phyloP scores from a whole-genome alignment of 176 grass and related monocot species.

The Typha latifolia region DNA sequence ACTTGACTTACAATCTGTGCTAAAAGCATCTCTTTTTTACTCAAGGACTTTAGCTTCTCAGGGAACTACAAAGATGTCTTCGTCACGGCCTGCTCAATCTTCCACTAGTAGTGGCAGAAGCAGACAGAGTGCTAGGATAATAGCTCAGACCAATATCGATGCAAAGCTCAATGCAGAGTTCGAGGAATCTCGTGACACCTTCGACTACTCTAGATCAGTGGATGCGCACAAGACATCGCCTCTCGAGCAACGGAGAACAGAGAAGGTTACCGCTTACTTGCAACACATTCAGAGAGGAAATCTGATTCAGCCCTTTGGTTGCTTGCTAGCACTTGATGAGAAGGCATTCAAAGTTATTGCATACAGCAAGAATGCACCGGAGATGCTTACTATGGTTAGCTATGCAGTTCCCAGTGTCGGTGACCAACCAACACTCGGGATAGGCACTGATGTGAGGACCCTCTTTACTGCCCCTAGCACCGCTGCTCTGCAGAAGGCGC shows the following conservation, averaged over 20 bases:
- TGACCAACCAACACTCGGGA: constrained; percentile 44
- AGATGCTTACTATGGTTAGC: constrained; percentile 75
- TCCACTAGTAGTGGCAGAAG: constrained; percentile 36
- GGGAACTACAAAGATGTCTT: constrained; percentile 32
- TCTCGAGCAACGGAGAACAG: constrained; percentile 27
- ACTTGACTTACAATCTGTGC: no score
- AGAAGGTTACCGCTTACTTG: constrained; percentile 78
- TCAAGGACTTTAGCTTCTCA: no score
- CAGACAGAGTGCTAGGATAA: constrained; percentile 36
- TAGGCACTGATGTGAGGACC: constrained; percentile 53
- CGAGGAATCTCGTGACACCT: constrained; percentile 65
- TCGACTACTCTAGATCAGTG: constrained; percentile 81
- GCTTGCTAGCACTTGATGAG: constrained; percentile 74
- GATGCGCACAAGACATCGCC: constrained; percentile 17
- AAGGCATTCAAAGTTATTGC: constrained; percentile 66
- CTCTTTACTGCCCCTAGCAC: constrained; percentile 69
- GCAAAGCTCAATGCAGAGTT: constrained; percentile 75
- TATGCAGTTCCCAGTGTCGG: constrained; percentile 60
- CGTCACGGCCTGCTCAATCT: constrained; percentile 39
- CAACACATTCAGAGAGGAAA: constrained; percentile 81
- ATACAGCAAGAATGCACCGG: constrained; percentile 65
- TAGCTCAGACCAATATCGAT: constrained; percentile 80
- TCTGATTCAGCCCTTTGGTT: constrained; percentile 75
- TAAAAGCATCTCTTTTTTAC: no score
- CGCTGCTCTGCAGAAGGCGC: constrained; percentile 57